A percentile compares a stretch with the other conserved stretches of the same genome.
Evolutionary conservation across 306 rosid genomes (phyloP).

Genomic region (Inga oerstediana): DNA sequence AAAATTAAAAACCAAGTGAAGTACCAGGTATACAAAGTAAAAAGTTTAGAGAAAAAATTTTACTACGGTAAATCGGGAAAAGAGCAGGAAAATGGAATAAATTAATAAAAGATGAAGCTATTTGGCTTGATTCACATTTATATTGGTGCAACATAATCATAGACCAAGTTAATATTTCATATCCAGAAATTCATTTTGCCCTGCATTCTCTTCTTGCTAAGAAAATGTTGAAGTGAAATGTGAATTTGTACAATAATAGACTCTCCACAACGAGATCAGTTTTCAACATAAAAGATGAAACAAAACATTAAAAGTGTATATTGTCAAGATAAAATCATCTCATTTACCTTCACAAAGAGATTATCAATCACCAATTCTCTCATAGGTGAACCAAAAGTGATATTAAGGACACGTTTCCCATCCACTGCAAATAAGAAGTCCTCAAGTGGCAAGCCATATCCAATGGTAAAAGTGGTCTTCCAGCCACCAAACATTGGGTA

Average conservation of each 20-base stretch:
- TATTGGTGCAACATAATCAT: slow-evolving; percentile 18
- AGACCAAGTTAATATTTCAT: slow-evolving; percentile 15
- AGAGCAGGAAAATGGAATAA: background rate
- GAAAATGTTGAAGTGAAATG: slow-evolving; percentile 25
- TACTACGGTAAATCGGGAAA: background rate
- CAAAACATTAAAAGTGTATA: background rate
- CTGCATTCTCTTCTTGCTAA: background rate
- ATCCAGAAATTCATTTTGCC: slow-evolving; percentile 3
- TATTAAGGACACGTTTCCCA: slow-evolving; percentile 79
- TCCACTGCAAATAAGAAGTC: slow-evolving; percentile 77
- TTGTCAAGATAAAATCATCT: slow-evolving; percentile 13
- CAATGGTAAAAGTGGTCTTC: slow-evolving; percentile 90
- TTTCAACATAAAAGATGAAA: slow-evolving; percentile 1
- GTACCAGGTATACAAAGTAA: background rate
- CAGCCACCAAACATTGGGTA: slow-evolving; percentile 98
- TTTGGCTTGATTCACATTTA: slow-evolving; percentile 1
- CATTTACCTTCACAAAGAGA: slow-evolving; percentile 74
- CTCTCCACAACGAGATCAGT: background rate
- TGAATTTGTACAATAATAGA: slow-evolving; percentile 17
- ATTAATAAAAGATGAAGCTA: background rate
- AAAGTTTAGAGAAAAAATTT: background rate
- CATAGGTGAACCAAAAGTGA: slow-evolving; percentile 81
- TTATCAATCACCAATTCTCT: slow-evolving; percentile 79
- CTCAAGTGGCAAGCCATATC: slow-evolving; percentile 87
- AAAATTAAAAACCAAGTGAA: background rate